Conservation (phyloP, 2,329 filamentous ascomycete genomes). For the Chaetomium globosum region DNA sequence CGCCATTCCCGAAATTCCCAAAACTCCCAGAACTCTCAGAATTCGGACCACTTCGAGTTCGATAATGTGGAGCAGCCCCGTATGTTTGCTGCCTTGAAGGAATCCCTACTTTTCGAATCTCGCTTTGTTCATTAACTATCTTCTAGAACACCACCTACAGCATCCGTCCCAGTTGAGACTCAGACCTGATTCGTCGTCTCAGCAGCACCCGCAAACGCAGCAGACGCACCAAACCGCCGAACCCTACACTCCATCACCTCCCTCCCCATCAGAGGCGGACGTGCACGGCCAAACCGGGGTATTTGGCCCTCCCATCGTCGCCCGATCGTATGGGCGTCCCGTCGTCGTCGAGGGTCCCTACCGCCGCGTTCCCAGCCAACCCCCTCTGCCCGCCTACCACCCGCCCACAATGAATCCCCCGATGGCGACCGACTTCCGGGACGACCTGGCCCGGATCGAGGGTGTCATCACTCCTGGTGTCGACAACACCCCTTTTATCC, state of each 20-base stretch:
- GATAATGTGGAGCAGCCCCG: conserved; percentile 44
- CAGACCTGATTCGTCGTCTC: conserved; percentile 23
- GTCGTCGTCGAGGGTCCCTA: conserved; percentile 35
- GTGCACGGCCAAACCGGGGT: conserved; percentile 51
- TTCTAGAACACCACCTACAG: conserved; percentile 31
- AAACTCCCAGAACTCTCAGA: conserved; percentile 28
- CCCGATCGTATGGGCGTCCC: conserved; percentile 35
- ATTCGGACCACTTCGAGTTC: conserved; percentile 41
- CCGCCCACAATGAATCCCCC: conserved; percentile 30
- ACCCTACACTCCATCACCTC: neutral
- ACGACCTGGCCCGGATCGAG: conserved; percentile 54
- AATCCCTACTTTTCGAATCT: neutral
- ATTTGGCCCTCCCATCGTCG: conserved; percentile 42
- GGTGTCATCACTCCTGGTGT: conserved; percentile 70
- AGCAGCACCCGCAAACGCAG: conserved; percentile 12
- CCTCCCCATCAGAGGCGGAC: conserved; percentile 42
- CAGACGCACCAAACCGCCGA: neutral
- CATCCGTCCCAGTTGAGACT: conserved; percentile 30
- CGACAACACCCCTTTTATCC: conserved; percentile 85
- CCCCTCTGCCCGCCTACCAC: conserved; percentile 29
- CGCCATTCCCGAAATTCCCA: neutral
- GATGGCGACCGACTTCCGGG: conserved; percentile 49
- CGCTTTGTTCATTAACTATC: conserved; percentile 27
- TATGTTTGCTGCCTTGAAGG: conserved; percentile 2
- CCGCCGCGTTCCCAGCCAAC: conserved; percentile 31